These are phyloP conservation scores for Suhomyces anneliseae DNA, from an alignment of 1,139 yeast genomes.

Conservation along the genomic window DNA sequence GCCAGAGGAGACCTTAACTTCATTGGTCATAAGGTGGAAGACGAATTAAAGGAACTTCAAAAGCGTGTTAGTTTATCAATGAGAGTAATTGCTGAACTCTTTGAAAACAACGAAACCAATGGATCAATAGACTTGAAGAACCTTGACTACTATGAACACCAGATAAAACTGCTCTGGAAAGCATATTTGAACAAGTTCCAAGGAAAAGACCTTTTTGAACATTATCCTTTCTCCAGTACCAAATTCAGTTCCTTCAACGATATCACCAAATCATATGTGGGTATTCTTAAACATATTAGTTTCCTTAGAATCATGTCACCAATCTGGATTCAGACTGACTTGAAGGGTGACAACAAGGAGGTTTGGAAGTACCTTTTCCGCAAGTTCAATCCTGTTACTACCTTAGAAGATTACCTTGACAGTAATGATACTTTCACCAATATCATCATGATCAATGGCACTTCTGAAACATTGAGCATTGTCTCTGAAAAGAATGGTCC, in stretches of 20 bases:
- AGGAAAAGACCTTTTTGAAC: neutral
- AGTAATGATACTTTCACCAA: conserved; percentile 8
- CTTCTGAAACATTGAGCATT: conserved; percentile 4
- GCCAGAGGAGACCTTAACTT: neutral
- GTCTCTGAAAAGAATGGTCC: conserved; percentile 2
- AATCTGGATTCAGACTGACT: conserved; percentile 4
- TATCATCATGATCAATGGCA: conserved; percentile 12
- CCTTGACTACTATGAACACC: conserved; percentile 12
- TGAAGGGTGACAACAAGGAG: neutral
- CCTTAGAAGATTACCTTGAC: conserved; percentile 12
- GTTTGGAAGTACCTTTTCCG: conserved; percentile 13
- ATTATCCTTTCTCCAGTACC: conserved; percentile 11
- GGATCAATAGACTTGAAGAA: conserved; percentile 7
- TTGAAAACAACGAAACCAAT: conserved; percentile 6
- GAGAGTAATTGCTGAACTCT: conserved; percentile 9
- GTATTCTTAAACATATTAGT: conserved; percentile 6
- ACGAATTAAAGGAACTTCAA: conserved; percentile 2
- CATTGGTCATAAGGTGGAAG: conserved; percentile 2
- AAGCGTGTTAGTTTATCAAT: neutral
- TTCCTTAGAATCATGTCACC: conserved; percentile 11
- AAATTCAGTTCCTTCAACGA: conserved; percentile 6
- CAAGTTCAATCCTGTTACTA: conserved; percentile 12
- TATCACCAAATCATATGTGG: conserved; percentile 7
- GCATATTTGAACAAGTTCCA: conserved; percentile 5
- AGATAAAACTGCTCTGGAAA: conserved; percentile 13